These are phyloP conservation scores for Alternaria sp. DNA, from an alignment of 2,329 filamentous ascomycete species.

Conservation along the genomic window DNA sequence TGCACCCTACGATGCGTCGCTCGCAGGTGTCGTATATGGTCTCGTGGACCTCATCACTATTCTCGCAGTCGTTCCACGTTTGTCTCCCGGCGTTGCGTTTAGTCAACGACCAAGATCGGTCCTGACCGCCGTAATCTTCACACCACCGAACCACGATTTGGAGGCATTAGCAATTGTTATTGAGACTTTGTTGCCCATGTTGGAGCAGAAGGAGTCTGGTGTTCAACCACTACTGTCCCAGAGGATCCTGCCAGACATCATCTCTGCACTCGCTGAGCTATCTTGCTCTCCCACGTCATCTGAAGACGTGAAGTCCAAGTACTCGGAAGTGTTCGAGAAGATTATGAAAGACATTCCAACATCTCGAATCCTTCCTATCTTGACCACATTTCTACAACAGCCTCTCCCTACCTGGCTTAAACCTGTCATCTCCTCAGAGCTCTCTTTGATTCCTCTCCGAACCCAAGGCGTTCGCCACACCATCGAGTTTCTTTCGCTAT, in stretches of 20 bases:
- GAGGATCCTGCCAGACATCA: slow-evolving; percentile 46
- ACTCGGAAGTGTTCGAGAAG: slow-evolving; percentile 28
- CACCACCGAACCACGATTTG: slow-evolving; percentile 21
- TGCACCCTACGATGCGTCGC: slow-evolving; percentile 51
- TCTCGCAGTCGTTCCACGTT: slow-evolving; percentile 47
- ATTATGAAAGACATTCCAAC: slow-evolving; percentile 53
- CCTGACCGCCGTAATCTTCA: slow-evolving; percentile 29
- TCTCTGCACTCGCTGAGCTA: slow-evolving; percentile 48
- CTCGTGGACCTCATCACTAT: slow-evolving; percentile 49
- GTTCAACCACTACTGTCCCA: slow-evolving; percentile 50
- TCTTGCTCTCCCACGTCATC: slow-evolving; percentile 41
- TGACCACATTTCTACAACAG: slow-evolving; percentile 71
- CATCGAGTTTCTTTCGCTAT: slow-evolving; percentile 74
- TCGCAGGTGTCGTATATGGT: slow-evolving; percentile 51
- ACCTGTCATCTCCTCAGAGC: slow-evolving; percentile 62
- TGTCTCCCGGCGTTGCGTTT: slow-evolving; percentile 47
- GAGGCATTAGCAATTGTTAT: slow-evolving; percentile 27
- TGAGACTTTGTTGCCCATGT: slow-evolving; percentile 34
- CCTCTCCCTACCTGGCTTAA: slow-evolving; percentile 69
- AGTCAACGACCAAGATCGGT: slow-evolving; percentile 48
- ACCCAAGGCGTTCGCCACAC: slow-evolving; percentile 71
- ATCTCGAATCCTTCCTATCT: slow-evolving; percentile 65
- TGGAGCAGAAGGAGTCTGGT: slow-evolving; percentile 41
- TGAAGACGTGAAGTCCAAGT: slow-evolving; percentile 22
- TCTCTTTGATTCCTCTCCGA: slow-evolving; percentile 69